Conservation (phyloP, 306 rosid species). For the Medicago arabica region DNA sequence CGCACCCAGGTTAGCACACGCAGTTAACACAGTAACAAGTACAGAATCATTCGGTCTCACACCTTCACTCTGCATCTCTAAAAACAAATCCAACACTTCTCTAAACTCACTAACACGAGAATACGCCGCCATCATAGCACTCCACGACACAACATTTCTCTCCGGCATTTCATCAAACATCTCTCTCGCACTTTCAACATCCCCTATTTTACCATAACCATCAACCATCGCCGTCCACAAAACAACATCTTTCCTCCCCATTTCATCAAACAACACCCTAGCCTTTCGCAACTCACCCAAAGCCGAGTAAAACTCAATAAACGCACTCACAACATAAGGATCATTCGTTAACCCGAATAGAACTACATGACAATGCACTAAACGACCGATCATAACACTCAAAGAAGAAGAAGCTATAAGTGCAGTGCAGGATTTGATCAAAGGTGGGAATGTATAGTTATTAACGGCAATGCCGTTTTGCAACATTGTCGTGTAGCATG, state of each 20-base stretch:
- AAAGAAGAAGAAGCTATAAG: slow-evolving; percentile 41
- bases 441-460: slow-evolving; percentile 77
- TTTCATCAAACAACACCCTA: slow-evolving; percentile 58
- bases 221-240: slow-evolving; percentile 82
- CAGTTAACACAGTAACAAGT: slow-evolving; percentile 51
- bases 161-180: slow-evolving; percentile 84
- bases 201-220: slow-evolving; percentile 78
- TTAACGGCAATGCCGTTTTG: slow-evolving; percentile 58
- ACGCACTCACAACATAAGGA: slow-evolving; percentile 61
- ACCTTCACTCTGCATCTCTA: slow-evolving; percentile 45
- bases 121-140: slow-evolving; percentile 53
- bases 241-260: slow-evolving; percentile 65
- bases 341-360: slow-evolving; percentile 59
- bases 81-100: slow-evolving; percentile 52
- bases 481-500: slow-evolving; percentile 65
- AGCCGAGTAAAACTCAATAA: slow-evolving; percentile 63
- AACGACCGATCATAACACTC: slow-evolving; percentile 42
- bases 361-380: slow-evolving; percentile 70
- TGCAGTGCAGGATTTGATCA: slow-evolving; percentile 68
- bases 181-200: slow-evolving; percentile 60
- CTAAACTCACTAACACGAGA: slow-evolving; percentile 50
- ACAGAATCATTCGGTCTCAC: slow-evolving; percentile 48
- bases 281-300: slow-evolving; percentile 48
- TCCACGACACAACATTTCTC: slow-evolving; percentile 64
- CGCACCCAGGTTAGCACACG: slow-evolving; percentile 55